A percentile compares a stretch with the other conserved stretches of the same genome.
phyloP scores from a whole-genome alignment of 306 rosid genomes.

The Lotus japonicus region DNA sequence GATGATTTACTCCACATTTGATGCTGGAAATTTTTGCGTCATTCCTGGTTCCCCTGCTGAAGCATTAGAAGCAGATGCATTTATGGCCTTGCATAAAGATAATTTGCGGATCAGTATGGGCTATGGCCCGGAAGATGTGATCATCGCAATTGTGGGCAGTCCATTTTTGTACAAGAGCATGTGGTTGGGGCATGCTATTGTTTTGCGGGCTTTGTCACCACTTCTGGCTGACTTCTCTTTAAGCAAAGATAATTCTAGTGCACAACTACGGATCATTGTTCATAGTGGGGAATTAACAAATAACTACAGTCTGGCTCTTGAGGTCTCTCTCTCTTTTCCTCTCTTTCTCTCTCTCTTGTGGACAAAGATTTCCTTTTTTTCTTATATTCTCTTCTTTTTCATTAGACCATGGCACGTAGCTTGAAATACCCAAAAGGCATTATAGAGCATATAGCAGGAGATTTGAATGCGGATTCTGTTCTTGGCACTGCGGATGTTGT shows the following conservation, averaged over 20 bases:
- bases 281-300: conserved; percentile 60
- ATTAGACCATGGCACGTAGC: conserved; percentile 62
- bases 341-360: conserved; percentile 2
- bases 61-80: conserved; percentile 55
- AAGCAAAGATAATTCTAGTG: conserved; percentile 35
- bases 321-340: conserved; percentile 39
- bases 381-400: conserved; percentile 27
- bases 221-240: conserved; percentile 45
- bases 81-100: conserved; percentile 39
- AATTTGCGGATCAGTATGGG: conserved; percentile 52
- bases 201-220: conserved; percentile 72
- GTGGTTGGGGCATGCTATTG: conserved; percentile 91
- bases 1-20: conserved; percentile 81
- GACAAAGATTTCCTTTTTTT: conserved; percentile 18
- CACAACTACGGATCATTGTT: conserved; percentile 57
- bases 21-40: conserved; percentile 80
- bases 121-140: conserved; percentile 50
- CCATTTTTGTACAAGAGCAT: conserved; percentile 75
- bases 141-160: conserved; percentile 85
- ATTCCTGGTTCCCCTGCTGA: conserved; percentile 87
- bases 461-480: conserved; percentile 50
- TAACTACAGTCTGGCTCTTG: conserved; percentile 66
- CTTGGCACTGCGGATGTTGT: conserved; percentile 60
- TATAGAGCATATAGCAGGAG: conserved; percentile 67
- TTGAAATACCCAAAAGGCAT: conserved; percentile 71